Percentiles rank a stretch among this genome's conserved stretches.
phyloP scores from a whole-genome alignment of 177 flowering plant species.

The Tripterygium wilfordii region DNA sequence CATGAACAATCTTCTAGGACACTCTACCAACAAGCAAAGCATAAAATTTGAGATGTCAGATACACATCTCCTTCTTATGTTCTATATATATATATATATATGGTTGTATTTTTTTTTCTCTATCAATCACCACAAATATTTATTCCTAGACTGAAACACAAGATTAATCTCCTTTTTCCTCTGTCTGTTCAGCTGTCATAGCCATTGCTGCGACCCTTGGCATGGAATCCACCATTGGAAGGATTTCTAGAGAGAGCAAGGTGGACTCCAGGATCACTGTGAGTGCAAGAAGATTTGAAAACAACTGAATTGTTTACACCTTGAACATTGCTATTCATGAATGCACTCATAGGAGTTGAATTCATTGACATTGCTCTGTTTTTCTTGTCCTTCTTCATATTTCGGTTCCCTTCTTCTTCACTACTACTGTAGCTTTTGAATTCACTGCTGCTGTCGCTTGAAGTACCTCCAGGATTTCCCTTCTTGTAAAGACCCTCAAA shows the following conservation, averaged over 20 bases:
- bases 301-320: conserved; percentile 72
- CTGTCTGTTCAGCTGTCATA: no score
- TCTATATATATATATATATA: no score
- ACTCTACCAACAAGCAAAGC: no score
- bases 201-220: no score
- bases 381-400: conserved; percentile 21
- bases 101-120: no score
- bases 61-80: no score
- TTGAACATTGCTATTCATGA: conserved; percentile 80
- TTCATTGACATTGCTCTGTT: conserved; percentile 3
- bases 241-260: conserved; percentile 41
- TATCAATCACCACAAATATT: no score
- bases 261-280: conserved; percentile 77
- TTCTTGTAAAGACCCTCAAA: conserved; percentile 6
- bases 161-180: no score
- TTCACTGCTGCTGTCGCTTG: no score
- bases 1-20: no score
- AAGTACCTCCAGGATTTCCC: background rate
- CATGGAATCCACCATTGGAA: conserved; percentile 1
- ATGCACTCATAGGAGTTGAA: conserved; percentile 33
- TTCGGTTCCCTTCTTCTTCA: conserved; percentile 24
- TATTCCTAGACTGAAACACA: no score
- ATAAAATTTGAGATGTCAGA: no score
- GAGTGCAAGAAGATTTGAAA: conserved; percentile 30
- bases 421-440: conserved; percentile 6